Conservation (phyloP, 2,329 filamentous ascomycete species). For the Dichotomopilus funicola region DNA sequence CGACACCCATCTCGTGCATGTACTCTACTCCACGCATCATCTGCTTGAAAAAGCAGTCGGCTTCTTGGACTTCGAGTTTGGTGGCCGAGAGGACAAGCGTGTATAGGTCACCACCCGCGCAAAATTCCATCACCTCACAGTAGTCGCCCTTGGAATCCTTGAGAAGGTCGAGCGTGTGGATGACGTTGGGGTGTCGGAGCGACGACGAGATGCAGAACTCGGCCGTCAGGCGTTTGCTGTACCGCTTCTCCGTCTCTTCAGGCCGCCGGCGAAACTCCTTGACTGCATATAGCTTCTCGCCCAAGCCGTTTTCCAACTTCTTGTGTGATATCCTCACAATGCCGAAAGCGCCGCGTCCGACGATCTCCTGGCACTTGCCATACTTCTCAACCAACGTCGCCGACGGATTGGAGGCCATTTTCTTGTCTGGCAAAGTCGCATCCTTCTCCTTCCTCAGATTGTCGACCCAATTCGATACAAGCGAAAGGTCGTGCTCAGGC, state of each 20-base stretch:
- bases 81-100: conserved; percentile 85
- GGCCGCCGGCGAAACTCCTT: conserved; percentile 95
- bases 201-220: conserved; percentile 99
- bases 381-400: conserved; percentile 90
- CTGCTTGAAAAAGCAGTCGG: conserved; percentile 98
- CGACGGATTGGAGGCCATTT: conserved; percentile 65
- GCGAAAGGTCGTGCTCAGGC: conserved; percentile 74
- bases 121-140: conserved; percentile 99
- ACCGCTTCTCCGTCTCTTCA: conserved; percentile 93
- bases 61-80: conserved; percentile 85
- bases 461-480: conserved; percentile 95
- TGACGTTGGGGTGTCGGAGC: conserved; percentile 93
- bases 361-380: conserved; percentile 95
- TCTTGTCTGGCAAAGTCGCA: conserved; percentile 66
- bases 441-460: conserved; percentile 86
- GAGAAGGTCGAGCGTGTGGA: conserved; percentile 90
- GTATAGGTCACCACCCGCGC: conserved; percentile 91
- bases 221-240: conserved; percentile 92
- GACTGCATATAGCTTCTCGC: conserved; percentile 90
- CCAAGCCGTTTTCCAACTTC: conserved; percentile 70
- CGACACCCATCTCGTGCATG: conserved; percentile 98
- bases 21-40: conserved; percentile 99
- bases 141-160: conserved; percentile 96
- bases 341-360: conserved; percentile 92
- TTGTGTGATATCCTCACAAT: conserved; percentile 98